Evolutionary conservation across 2,329 filamentous ascomycete genomes (phyloP).

Genomic region (Colletotrichum echinochloae): DNA sequence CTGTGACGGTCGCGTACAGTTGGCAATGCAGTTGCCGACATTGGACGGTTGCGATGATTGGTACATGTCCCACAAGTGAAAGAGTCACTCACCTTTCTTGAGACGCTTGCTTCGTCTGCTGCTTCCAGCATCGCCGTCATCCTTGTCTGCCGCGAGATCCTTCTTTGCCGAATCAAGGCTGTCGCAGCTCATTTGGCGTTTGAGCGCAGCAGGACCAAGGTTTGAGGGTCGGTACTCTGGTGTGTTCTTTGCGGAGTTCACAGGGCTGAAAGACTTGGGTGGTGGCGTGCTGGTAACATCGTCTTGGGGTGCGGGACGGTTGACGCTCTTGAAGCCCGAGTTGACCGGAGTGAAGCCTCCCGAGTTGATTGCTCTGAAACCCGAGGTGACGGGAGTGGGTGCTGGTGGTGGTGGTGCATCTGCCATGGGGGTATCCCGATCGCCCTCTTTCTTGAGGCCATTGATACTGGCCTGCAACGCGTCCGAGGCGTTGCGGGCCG

Average conservation of each 20-base stretch:
- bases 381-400: conserved; percentile 57
- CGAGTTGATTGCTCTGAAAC: conserved; percentile 72
- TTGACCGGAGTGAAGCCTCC: conserved; percentile 82
- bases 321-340: conserved; percentile 75
- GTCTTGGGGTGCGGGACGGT: conserved; percentile 56
- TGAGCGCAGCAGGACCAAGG: conserved; percentile 70
- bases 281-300: conserved; percentile 71
- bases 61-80: conserved; percentile 2
- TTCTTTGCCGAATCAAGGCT: conserved; percentile 62
- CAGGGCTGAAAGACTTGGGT: conserved; percentile 70
- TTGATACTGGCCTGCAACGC: conserved; percentile 63
- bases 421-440: conserved; percentile 61
- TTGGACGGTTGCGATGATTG: conserved; percentile 21
- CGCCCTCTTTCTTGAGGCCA: conserved; percentile 58
- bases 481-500: conserved; percentile 69
- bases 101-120: conserved; percentile 91
- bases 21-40: conserved; percentile 23
- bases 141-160: conserved; percentile 61
- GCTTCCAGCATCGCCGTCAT: conserved; percentile 70
- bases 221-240: conserved; percentile 71
- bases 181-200: conserved; percentile 79
- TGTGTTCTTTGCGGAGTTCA: conserved; percentile 72
- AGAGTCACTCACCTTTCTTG: conserved; percentile 71
- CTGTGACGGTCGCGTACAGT: conserved; percentile 17
- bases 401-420: conserved; percentile 57